phyloP scores from a whole-genome alignment of 2,329 filamentous ascomycete species.

The Alternaria gansuensis region DNA sequence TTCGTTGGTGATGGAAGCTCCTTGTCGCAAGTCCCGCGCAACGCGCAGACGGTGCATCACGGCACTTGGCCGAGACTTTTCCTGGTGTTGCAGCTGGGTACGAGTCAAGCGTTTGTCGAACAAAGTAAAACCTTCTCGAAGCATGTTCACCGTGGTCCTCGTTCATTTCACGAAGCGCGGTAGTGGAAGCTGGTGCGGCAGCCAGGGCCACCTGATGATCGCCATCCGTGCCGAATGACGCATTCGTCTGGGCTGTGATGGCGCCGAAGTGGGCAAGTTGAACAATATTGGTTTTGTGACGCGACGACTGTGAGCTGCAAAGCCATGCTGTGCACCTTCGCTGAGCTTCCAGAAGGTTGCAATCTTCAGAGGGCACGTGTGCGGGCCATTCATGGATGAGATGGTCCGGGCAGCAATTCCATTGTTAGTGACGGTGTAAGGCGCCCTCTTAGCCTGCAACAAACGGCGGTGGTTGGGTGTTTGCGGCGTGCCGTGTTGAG shows the following conservation, averaged over 20 bases:
- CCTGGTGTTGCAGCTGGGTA: slow-evolving; percentile 2
- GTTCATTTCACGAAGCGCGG: slow-evolving; percentile 31
- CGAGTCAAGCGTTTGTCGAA: slow-evolving; percentile 29
- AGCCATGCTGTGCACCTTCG: slow-evolving; percentile 21
- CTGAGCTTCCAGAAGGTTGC: slow-evolving; percentile 33
- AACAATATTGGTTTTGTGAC: slow-evolving; percentile 47
- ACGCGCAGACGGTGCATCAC: slow-evolving; percentile 7
- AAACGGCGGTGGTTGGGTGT: slow-evolving; percentile 18
- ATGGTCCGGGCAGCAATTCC: slow-evolving; percentile 16
- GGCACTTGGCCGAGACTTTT: slow-evolving; percentile 5
- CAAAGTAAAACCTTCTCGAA: slow-evolving; percentile 45
- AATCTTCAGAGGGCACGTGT: slow-evolving; percentile 28
- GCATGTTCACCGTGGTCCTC: slow-evolving; percentile 39
- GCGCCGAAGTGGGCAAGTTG: slow-evolving; percentile 24
- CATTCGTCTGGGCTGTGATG: slow-evolving; percentile 26
- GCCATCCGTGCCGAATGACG: slow-evolving; percentile 46
- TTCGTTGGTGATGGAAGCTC: slow-evolving; percentile 18
- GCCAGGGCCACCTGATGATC: slow-evolving; percentile 42
- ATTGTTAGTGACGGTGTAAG: slow-evolving; percentile 13
- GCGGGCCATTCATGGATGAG: slow-evolving; percentile 14
- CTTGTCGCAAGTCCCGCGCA: slow-evolving; percentile 1
- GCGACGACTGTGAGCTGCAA: slow-evolving; percentile 30
- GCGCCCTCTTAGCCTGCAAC: slow-evolving; percentile 14
- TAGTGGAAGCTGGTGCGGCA: slow-evolving; percentile 27
- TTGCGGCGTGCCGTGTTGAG: slow-evolving; percentile 26